phyloP scores from a whole-genome alignment of 345 rosid species.

The Bretschneidera sinensis region DNA sequence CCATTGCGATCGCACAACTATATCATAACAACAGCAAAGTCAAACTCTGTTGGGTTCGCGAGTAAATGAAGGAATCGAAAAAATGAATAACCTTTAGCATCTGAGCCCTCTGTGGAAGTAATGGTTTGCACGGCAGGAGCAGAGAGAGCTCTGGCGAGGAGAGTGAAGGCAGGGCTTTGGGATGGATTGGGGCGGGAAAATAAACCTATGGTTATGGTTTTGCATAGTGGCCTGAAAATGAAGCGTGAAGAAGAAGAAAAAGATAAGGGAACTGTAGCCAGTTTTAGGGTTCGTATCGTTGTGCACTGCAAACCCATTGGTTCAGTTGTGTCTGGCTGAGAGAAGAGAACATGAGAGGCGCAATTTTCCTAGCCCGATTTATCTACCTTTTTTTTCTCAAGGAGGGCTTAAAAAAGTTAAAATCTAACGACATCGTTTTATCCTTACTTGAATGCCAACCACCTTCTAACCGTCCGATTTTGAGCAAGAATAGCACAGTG shows the following conservation, averaged over 20 bases:
- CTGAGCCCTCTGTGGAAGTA: conserved; percentile 25
- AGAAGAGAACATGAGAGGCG: too few relatives aligned
- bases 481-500: too few relatives aligned
- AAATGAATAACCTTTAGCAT: conserved; percentile 22
- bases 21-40: conserved; percentile 9
- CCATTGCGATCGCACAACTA: conserved; percentile 69
- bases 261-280: conserved; percentile 40
- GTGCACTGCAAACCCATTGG: conserved; percentile 40
- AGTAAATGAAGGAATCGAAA: not conserved
- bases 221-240: conserved; percentile 33
- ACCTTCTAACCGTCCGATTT: too few relatives aligned
- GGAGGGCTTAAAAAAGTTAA: too few relatives aligned
- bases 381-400: too few relatives aligned
- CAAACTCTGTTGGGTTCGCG: not conserved
- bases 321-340: conserved; percentile 10
- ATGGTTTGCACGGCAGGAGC: conserved; percentile 37
- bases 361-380: too few relatives aligned
- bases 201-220: conserved; percentile 22
- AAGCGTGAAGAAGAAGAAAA: conserved; percentile 38
- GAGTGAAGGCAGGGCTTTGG: conserved; percentile 21
- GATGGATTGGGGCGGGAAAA: conserved; percentile 32
- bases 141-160: conserved; percentile 42
- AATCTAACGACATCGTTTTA: too few relatives aligned
- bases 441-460: too few relatives aligned
- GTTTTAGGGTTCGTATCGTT: conserved; percentile 39